A percentile compares a stretch with the other conserved stretches of the same genome.
phyloP scores from a whole-genome alignment of 148 eudicot genomes.

The Cornus kousa region DNA sequence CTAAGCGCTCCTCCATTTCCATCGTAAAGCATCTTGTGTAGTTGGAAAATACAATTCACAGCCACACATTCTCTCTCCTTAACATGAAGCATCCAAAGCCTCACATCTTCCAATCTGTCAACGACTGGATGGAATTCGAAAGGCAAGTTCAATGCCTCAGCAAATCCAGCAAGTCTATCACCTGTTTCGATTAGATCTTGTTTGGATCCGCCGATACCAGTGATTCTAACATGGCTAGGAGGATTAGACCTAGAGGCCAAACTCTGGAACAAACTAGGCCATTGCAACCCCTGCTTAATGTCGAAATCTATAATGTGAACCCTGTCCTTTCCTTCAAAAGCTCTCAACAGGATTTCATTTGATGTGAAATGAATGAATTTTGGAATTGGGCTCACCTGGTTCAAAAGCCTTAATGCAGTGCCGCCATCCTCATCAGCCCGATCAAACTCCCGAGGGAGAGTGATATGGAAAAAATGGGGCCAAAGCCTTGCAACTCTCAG shows the following conservation, averaged over 20 bases:
- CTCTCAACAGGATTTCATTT: slow-evolving; percentile 80
- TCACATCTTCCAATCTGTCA: slow-evolving; percentile 82
- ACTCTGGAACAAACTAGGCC: slow-evolving; percentile 89
- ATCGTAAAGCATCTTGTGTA: slow-evolving; percentile 83
- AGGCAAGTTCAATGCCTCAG: slow-evolving; percentile 59
- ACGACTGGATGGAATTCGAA: slow-evolving; percentile 94
- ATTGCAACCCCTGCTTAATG: slow-evolving; percentile 91
- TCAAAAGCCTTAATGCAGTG: slow-evolving; percentile 65
- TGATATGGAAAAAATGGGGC: slow-evolving; percentile 71
- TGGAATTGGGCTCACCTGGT: slow-evolving; percentile 81
- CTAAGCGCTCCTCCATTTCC: slow-evolving; percentile 43
- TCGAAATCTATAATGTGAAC: slow-evolving; percentile 92
- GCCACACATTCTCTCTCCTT: slow-evolving; percentile 85
- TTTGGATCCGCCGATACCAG: slow-evolving; percentile 87
- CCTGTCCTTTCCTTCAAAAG: slow-evolving; percentile 80
- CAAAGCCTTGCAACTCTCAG: slow-evolving; percentile 70
- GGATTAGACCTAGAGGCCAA: slow-evolving; percentile 60
- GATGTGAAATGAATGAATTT: slow-evolving; percentile 89
- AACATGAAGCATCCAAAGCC: slow-evolving; percentile 98
- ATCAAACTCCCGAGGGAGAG: slow-evolving; percentile 66
- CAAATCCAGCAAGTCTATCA: slow-evolving; percentile 65
- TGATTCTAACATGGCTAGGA: slow-evolving; percentile 86
- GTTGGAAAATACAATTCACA: slow-evolving; percentile 65
- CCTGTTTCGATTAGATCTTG: slow-evolving; percentile 88
- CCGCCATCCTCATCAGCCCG: slow-evolving; percentile 61